phyloP scores from a whole-genome alignment of 352 stramenopile genomes.

The Albugo laibachii region DNA sequence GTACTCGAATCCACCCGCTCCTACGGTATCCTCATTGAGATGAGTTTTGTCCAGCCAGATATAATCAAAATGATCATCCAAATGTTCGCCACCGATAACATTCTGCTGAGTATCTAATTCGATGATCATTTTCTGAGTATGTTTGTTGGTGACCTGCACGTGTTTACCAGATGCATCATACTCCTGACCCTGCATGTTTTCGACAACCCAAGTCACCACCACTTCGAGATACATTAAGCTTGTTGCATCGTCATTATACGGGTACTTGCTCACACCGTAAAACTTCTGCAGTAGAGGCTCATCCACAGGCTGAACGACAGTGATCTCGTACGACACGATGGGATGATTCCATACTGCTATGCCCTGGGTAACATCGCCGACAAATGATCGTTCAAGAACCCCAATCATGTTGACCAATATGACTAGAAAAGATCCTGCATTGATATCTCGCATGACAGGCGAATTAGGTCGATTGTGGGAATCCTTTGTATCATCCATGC shows the following conservation, averaged over 20 bases:
- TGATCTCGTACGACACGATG: slow-evolving; percentile 21
- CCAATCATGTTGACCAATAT: slow-evolving; percentile 26
- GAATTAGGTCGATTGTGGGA: slow-evolving; percentile 8
- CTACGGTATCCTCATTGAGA: too few species aligned
- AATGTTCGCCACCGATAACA: too few species aligned
- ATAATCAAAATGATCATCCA: too few species aligned
- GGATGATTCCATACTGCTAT: slow-evolving; percentile 39
- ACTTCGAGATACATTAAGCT: slow-evolving; percentile 12
- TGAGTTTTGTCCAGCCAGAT: too few species aligned
- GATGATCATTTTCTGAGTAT: too few species aligned
- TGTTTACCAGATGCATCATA: too few species aligned
- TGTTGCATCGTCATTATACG: slow-evolving; percentile 35
- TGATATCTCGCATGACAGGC: slow-evolving; percentile 19
- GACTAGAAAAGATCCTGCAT: slow-evolving; percentile 26
- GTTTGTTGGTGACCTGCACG: too few species aligned
- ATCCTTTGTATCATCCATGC: slow-evolving; percentile 4
- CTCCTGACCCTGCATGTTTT: too few species aligned
- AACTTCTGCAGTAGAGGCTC: too few species aligned
- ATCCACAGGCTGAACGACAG: slow-evolving; percentile 3
- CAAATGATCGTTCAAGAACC: slow-evolving; percentile 14
- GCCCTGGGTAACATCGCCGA: slow-evolving; percentile 18
- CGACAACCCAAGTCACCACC: too few species aligned
- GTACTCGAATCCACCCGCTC: too few species aligned
- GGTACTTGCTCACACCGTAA: slow-evolving; percentile 13
- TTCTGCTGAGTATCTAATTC: too few species aligned